phyloP scores from a whole-genome alignment of 257 asterid species.

The Lycium ferocissimum region DNA sequence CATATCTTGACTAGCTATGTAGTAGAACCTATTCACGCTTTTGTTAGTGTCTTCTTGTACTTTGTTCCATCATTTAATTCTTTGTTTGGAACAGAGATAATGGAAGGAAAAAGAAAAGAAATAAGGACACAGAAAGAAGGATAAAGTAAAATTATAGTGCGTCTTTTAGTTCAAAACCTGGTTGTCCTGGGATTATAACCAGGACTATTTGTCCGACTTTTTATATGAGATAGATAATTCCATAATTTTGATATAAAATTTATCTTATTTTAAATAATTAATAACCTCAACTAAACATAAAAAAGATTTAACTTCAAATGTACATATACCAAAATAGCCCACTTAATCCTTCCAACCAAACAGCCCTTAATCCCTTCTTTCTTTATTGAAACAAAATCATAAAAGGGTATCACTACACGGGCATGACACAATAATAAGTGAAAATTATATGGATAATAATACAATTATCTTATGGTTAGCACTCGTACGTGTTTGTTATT shows the following conservation, averaged over 20 bases:
- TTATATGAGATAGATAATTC: too few relatives aligned
- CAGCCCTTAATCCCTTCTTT: neutral
- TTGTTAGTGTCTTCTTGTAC: neutral
- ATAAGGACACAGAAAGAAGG: too few relatives aligned
- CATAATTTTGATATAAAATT: too few relatives aligned
- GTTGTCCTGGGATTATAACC: too few relatives aligned
- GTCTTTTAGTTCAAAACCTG: too few relatives aligned
- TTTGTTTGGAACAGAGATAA: neutral
- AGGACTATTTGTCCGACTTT: neutral
- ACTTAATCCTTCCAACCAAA: too few relatives aligned
- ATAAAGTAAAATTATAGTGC: too few relatives aligned
- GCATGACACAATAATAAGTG: neutral
- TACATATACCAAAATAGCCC: too few relatives aligned
- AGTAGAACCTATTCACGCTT: neutral
- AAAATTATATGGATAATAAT: neutral
- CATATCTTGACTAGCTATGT: neutral
- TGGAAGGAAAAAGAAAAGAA: neutral
- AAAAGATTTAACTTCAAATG: too few relatives aligned
- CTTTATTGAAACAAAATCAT: constrained; percentile 13
- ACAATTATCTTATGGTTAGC: neutral
- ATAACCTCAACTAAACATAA: neutral
- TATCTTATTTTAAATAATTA: too few relatives aligned
- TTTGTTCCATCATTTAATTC: neutral
- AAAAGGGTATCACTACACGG: constrained; percentile 4
- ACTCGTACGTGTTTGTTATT: neutral